Evolutionary conservation across 1,139 yeast genomes (phyloP), one percentile per base, ranked within the genome.

Genomic region (Pichia sp.): DNA sequence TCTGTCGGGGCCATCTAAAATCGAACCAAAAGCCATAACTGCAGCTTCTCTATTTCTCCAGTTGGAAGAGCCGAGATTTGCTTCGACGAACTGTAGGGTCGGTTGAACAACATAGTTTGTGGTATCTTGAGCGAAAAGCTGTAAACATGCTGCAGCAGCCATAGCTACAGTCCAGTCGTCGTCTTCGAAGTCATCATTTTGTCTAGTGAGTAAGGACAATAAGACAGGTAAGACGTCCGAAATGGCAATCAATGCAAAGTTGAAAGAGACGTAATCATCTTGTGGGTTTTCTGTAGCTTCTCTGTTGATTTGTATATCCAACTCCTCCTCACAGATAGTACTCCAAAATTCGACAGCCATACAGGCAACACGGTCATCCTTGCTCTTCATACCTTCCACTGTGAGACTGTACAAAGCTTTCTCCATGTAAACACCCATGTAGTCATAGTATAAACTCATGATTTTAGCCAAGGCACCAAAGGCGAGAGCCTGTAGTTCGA

Each of bases 341-440:
- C 95, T 84, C 99, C 99, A 93, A 68, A 93, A 93, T 72, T 93
- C 99, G 50, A 93, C 95, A 25, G 99, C 98, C 96, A 93, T 91
- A 68, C 97, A 89, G 1, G 97, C 88, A 36, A 93, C 98, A 63
- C 82, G 81, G 65, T 88, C 96, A 70, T 89, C 88, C 4, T 61
- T 59, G 56, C 91, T 84, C 70, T 85, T 87, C 97, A 93, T 93
- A 41, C 98, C 98, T 30, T 83, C 74, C 45, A 91, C 91, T 1
- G 98, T 91, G 57, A 93, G 78, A 16, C 91, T 90, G 63, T 87
- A 93, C 57, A 93, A 74, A 0, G 99, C 99, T 74, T 89, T 90
- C 71, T 93, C 98, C 99, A 93, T 93, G 69, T 93, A 93, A 50
- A 93, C 82, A 57, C 87, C 80, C 99, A 93, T 93, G 71, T 80